These are phyloP conservation scores for Trichoderma lentiforme DNA, from an alignment of 2,329 filamentous ascomycete species.

Conservation along the genomic window DNA sequence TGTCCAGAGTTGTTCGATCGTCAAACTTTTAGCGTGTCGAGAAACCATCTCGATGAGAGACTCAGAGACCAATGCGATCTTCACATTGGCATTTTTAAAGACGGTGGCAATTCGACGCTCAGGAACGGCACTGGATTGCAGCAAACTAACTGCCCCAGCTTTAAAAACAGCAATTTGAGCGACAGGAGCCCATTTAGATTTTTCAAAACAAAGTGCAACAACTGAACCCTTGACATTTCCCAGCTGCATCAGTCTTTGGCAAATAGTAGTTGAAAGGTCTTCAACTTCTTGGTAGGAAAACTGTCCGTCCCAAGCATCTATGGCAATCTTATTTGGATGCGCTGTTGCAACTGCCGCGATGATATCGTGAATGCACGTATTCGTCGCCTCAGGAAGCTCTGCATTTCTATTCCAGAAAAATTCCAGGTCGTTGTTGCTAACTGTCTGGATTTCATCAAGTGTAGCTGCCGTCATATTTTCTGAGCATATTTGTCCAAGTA, in stretches of 20 bases:
- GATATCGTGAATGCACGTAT: background rate
- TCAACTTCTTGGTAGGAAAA: constrained; percentile 8
- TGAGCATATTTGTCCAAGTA: background rate
- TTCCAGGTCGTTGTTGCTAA: background rate
- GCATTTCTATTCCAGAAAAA: background rate
- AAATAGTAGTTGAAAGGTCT: background rate
- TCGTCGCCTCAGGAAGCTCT: background rate
- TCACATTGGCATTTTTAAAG: background rate
- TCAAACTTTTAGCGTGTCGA: background rate
- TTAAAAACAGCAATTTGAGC: constrained; percentile 5
- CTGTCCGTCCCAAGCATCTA: constrained; percentile 10
- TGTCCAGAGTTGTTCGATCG: background rate
- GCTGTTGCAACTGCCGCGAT: background rate
- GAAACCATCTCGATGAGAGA: background rate
- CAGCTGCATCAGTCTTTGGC: background rate
- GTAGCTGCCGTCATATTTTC: background rate
- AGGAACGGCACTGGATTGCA: constrained; percentile 4
- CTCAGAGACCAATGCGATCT: constrained; percentile 4
- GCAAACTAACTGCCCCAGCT: constrained; percentile 1
- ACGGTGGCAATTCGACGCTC: background rate
- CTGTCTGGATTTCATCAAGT: background rate
- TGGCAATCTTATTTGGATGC: background rate
- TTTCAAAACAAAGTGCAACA: constrained; percentile 12
- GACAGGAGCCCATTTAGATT: constrained; percentile 2
- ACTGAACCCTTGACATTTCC: constrained; percentile 4